Evolutionary conservation across 78 protist genomes (phyloP), one percentile per base, ranked within the genome.

Genomic region (Isochrysis galbana): DNA sequence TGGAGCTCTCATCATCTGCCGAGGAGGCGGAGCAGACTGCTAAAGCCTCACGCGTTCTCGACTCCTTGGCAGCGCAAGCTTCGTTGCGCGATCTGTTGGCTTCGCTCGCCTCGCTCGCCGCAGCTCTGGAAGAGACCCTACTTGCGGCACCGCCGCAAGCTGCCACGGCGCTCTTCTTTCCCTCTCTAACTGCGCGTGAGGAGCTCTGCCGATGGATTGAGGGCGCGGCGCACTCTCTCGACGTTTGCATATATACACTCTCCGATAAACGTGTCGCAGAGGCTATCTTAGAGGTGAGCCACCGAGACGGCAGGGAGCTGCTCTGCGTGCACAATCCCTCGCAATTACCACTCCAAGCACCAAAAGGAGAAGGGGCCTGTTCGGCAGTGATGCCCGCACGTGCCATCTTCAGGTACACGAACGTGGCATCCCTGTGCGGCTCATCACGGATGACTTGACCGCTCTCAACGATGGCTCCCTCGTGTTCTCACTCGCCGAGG

Each of bases 191-290:
- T 17, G 22, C 77, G 22, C 22, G 0, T 17, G 36, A 2, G 77
- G 5, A 67, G 32, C 14, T 67, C 41, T 23, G 5, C 77, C 10
- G 22, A 32, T 7, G 25, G 77, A 32, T 67, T 7, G 36, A 17
- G 32, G 5, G 5, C 36, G 77, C 83, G 44, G 25, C 23, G 32
- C 17, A 4, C 29, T 25, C 94, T 5, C 14, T 93, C 36, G 95
- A 93, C 91, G 32, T 93, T 4, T 93, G 95, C 93, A 89, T 93
- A 21, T 93, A 82, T 47, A 86, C 93, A 25, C 42, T 93, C 80
- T 74, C 95, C 36, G 77, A 83, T 69, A 39, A 44, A 0, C 45
- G 25, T 22, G 36, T 90, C 34, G 90, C 87, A 47, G 42, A n/a
- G 23, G 14, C 61, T 7, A 14, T 51, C 61, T 14, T 51, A 7